Evolutionary conservation across 208 protist genomes (phyloP).

Genomic region (Trypanosoma melophagium): DNA sequence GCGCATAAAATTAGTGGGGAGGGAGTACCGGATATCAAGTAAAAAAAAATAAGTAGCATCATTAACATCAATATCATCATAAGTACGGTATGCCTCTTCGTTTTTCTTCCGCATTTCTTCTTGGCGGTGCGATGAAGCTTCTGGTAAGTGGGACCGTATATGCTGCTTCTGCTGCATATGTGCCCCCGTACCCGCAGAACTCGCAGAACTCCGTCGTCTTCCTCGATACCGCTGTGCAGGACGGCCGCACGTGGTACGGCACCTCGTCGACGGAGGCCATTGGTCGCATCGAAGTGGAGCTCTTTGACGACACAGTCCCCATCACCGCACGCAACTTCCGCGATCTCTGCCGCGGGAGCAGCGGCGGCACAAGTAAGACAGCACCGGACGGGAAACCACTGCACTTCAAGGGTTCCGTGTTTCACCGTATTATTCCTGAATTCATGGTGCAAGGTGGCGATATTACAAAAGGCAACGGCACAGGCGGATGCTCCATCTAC

Average conservation of each 20-base stretch:
- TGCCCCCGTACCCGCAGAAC: slow-evolving; percentile 61
- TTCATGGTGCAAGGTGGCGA: slow-evolving; percentile 97
- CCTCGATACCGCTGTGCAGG: slow-evolving; percentile 69
- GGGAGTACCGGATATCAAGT: neutral
- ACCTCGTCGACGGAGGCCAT: slow-evolving; percentile 39
- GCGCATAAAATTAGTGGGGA: neutral
- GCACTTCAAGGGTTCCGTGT: slow-evolving; percentile 88
- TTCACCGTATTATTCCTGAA: slow-evolving; percentile 94
- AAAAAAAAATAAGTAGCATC: neutral
- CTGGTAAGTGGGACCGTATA: slow-evolving; percentile 23
- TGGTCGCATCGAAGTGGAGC: slow-evolving; percentile 93
- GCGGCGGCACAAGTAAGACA: slow-evolving; percentile 42
- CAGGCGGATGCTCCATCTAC: slow-evolving; percentile 94
- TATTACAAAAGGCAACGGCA: slow-evolving; percentile 93
- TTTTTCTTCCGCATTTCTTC: slow-evolving; percentile 45
- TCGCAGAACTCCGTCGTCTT: slow-evolving; percentile 78
- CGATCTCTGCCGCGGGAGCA: slow-evolving; percentile 85
- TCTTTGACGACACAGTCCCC: slow-evolving; percentile 93
- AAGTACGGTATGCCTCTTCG: slow-evolving; percentile 37
- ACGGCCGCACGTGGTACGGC: slow-evolving; percentile 54
- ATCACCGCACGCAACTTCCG: slow-evolving; percentile 92
- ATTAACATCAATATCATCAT: neutral
- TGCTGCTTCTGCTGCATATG: slow-evolving; percentile 40
- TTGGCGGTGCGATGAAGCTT: slow-evolving; percentile 40
- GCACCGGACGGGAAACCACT: slow-evolving; percentile 88